Conservation (phyloP, 2,329 filamentous ascomycete species). For the Alternaria dauci region DNA sequence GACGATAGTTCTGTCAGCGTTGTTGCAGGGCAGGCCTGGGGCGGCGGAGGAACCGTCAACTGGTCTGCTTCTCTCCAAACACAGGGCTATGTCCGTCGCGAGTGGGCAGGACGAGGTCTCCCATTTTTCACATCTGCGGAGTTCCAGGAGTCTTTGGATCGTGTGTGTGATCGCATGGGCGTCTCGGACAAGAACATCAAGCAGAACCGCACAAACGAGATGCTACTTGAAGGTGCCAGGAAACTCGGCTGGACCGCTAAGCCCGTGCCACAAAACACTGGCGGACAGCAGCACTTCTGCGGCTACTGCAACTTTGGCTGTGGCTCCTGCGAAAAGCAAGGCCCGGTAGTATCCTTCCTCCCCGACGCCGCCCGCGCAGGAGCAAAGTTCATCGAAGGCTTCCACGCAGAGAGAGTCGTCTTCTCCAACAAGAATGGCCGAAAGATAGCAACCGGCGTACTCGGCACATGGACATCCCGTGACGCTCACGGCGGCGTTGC, state of each 20-base stretch:
- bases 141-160: conserved; percentile 81
- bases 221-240: conserved; percentile 76
- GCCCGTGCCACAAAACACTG: conserved; percentile 81
- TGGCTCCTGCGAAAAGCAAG: conserved; percentile 75
- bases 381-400: conserved; percentile 84
- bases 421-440: conserved; percentile 68
- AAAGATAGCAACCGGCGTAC: conserved; percentile 72
- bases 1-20: conserved; percentile 63
- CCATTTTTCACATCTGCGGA: conserved; percentile 76
- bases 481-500: conserved; percentile 68
- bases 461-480: conserved; percentile 78
- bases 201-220: conserved; percentile 76
- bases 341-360: conserved; percentile 78
- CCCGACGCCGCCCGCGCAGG: conserved; percentile 81
- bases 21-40: conserved; percentile 76
- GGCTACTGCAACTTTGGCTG: conserved; percentile 69
- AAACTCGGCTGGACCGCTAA: conserved; percentile 77
- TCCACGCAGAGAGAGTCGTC: conserved; percentile 72
- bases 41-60: conserved; percentile 87
- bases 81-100: conserved; percentile 77
- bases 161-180: conserved; percentile 81
- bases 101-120: conserved; percentile 78
- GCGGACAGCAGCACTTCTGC: conserved; percentile 76
- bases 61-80: conserved; percentile 77
- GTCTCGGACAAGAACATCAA: conserved; percentile 70